Percentiles rank a stretch among this genome's conserved stretches.
phyloP scores from a whole-genome alignment of 2,329 filamentous ascomycete species.

The Taxawa tesnikishii region DNA sequence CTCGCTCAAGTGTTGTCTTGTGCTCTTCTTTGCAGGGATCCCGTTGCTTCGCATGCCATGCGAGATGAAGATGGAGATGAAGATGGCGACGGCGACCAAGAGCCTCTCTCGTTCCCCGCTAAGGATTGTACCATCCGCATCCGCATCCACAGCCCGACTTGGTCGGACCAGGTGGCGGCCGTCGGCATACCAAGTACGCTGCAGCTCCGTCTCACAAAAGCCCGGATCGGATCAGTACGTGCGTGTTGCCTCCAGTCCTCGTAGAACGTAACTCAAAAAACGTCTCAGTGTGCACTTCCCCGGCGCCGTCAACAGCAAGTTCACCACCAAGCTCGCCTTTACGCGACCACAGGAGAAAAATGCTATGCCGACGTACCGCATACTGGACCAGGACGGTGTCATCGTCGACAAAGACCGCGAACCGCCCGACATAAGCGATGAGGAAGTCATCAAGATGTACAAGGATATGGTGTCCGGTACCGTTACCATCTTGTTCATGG shows the following conservation, averaged over 20 bases:
- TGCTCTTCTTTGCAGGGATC: too few species aligned
- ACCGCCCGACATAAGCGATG: conserved; percentile 51
- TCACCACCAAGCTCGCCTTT: conserved; percentile 70
- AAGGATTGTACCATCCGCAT: too few species aligned
- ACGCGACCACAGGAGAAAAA: conserved; percentile 58
- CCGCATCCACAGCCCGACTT: too few species aligned
- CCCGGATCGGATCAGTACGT: conserved; percentile 48
- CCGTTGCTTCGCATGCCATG: too few species aligned
- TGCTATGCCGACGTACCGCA: conserved; percentile 81
- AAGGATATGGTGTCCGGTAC: conserved; percentile 50
- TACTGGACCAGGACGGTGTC: conserved; percentile 77
- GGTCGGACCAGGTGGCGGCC: too few species aligned
- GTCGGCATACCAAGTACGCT: too few species aligned
- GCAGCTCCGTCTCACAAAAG: conserved; percentile 44
- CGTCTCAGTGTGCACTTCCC: conserved; percentile 57
- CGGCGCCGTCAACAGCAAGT: conserved; percentile 88
- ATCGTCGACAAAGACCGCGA: conserved; percentile 63
- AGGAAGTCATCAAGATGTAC: conserved; percentile 50
- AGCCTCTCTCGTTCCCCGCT: too few species aligned
- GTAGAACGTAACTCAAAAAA: conserved; percentile 1
- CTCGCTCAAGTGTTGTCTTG: too few species aligned
- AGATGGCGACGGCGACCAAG: too few species aligned
- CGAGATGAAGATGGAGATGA: too few species aligned
- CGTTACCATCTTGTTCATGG: conserved; percentile 9
- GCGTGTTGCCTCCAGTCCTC: background rate